Percentiles rank a stretch among this genome's conserved stretches.
Conservation (phyloP, 805 yeast species). For the Candida orba region DNA sequence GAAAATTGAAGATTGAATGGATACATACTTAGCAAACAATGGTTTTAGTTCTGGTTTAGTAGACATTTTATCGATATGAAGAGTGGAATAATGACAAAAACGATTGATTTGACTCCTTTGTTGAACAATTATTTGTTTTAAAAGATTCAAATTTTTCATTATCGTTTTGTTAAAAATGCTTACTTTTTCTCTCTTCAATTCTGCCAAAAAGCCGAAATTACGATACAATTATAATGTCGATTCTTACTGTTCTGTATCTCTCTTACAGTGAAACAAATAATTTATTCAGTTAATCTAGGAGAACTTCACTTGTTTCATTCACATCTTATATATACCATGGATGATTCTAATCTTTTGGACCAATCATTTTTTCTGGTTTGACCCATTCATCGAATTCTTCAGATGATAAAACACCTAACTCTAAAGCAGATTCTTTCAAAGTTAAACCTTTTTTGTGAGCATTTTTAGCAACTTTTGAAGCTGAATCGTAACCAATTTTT, state of each 20-base stretch:
- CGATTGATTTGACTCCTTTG: not conserved
- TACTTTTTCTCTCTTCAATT: no score
- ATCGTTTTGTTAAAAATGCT: not conserved
- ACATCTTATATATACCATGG: not conserved
- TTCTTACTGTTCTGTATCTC: no score
- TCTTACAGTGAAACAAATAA: no score
- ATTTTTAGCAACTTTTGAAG: constrained; percentile 96
- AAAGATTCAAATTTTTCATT: not conserved
- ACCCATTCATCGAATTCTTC: constrained; percentile 96
- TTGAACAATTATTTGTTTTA: not conserved
- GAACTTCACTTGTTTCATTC: not conserved
- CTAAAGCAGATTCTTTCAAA: constrained; percentile 88
- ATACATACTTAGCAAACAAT: constrained; percentile 12
- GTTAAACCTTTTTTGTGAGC: constrained; percentile 98
- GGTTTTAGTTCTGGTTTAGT: constrained; percentile 8
- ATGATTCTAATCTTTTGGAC: constrained; percentile 50
- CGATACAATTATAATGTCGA: no score
- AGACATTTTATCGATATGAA: constrained; percentile 3
- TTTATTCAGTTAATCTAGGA: not conserved
- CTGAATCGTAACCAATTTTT: constrained; percentile 95
- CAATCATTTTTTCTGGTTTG: constrained; percentile 96
- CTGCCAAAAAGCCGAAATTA: no score
- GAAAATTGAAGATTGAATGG: not conserved
- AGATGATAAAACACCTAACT: constrained; percentile 74
- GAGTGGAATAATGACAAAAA: not conserved